Percentiles rank a stretch among this genome's conserved stretches.
Conservation (phyloP, 2,329 filamentous ascomycete genomes). For the Aspergillus quadricinctus region DNA sequence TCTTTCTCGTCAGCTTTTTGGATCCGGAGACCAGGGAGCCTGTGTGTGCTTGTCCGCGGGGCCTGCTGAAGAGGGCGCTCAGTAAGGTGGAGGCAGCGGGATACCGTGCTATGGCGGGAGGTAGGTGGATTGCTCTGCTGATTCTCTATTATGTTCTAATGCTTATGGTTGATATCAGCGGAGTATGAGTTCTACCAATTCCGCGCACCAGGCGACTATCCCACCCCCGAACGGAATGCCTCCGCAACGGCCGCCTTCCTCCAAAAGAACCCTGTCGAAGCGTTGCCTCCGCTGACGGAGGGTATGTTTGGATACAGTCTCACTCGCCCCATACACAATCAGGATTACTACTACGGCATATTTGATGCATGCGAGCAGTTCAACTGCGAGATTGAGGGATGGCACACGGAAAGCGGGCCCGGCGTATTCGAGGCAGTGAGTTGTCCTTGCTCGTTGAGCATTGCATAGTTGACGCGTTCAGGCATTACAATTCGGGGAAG, state of each 20-base stretch:
- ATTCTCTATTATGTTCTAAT: background rate
- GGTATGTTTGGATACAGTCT: constrained; percentile 96
- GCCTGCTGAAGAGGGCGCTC: constrained; percentile 64
- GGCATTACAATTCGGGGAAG: constrained; percentile 84
- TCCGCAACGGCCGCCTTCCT: constrained; percentile 72
- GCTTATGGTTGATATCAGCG: constrained; percentile 49
- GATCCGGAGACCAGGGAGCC: constrained; percentile 72
- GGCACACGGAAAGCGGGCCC: constrained; percentile 92
- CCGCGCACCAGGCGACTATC: constrained; percentile 55
- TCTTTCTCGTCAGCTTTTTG: constrained; percentile 78
- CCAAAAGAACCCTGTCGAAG: constrained; percentile 64
- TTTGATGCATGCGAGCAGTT: constrained; percentile 77
- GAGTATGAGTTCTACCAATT: constrained; percentile 97
- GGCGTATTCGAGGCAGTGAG: constrained; percentile 87
- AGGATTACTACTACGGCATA: constrained; percentile 86
- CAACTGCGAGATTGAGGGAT: constrained; percentile 79
- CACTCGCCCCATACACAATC: constrained; percentile 80
- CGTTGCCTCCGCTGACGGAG: constrained; percentile 77
- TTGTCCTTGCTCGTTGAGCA: constrained; percentile 5
- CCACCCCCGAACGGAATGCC: constrained; percentile 53
- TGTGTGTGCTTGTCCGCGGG: constrained; percentile 73
- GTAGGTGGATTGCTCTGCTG: constrained; percentile 47
- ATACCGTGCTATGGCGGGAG: constrained; percentile 84
- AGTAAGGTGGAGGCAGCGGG: constrained; percentile 64
- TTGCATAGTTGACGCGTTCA: constrained; percentile 23